Conservation (phyloP, 2,329 filamentous ascomycete species). For the Sporothrix pallida region DNA sequence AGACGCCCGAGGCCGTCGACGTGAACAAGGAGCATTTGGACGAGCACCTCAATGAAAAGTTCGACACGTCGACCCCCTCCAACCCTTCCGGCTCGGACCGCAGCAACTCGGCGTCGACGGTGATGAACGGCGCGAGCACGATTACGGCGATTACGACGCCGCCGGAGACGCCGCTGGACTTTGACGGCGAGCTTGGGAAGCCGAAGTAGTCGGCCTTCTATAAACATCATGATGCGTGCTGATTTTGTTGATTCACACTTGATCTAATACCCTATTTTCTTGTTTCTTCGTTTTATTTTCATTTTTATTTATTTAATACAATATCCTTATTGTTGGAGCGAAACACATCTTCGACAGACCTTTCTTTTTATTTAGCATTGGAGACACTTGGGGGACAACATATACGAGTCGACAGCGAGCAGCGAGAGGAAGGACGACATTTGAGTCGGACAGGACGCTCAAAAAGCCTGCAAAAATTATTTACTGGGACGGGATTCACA, state of each 20-base stretch:
- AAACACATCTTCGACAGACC: background rate
- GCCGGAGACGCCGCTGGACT: slow-evolving; percentile 2
- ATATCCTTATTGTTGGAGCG: background rate
- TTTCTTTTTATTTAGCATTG: background rate
- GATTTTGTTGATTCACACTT: background rate
- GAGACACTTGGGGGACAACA: background rate
- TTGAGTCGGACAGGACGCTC: background rate
- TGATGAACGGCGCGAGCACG: slow-evolving; percentile 25
- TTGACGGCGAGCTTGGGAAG: slow-evolving; percentile 3
- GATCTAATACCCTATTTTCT: slow-evolving; percentile 21
- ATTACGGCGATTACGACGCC: slow-evolving; percentile 21
- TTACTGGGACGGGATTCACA: too few species aligned
- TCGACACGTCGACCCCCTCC: background rate
- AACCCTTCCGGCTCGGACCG: background rate
- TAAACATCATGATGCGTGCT: background rate
- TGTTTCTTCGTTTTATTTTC: background rate
- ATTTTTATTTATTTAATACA: background rate
- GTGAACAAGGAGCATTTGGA: background rate
- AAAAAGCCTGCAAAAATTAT: background rate
- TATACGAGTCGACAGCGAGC: background rate
- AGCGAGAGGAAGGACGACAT: background rate
- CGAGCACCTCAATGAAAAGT: background rate
- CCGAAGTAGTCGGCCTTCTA: background rate
- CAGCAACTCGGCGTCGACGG: background rate
- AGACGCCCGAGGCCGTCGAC: slow-evolving; percentile 22